These are phyloP conservation scores for Cyclospora cayetanensis DNA, from an alignment of 169 alveolate genomes.

Conservation along the genomic window DNA sequence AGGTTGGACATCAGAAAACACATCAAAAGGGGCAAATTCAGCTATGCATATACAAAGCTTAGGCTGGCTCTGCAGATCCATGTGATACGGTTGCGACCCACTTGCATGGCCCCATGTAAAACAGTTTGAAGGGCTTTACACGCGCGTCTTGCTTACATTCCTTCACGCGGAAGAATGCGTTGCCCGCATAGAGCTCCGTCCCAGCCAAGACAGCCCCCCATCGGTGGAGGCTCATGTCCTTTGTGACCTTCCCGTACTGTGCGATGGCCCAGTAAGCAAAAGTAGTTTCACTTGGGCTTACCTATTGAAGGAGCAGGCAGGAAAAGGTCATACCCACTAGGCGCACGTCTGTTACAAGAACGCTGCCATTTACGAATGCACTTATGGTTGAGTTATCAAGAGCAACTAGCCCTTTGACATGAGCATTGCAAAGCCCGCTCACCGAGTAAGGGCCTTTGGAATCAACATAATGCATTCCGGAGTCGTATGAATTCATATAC, in stretches of 20 bases:
- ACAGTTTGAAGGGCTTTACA: no score
- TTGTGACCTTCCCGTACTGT: background rate
- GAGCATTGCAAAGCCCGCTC: background rate
- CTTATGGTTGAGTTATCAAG: background rate
- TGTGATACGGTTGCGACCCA: no score
- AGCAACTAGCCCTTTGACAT: background rate
- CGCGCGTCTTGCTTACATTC: no score
- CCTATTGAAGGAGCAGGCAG: no score
- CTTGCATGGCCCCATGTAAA: no score
- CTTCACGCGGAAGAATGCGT: conserved; percentile 22
- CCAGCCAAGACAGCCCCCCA: conserved; percentile 47
- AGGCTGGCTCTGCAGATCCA: no score
- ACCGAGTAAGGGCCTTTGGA: conserved; percentile 17
- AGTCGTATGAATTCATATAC: conserved; percentile 31
- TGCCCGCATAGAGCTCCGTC: conserved; percentile 28
- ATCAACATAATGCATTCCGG: conserved; percentile 13
- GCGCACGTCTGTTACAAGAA: no score
- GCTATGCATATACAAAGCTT: no score
- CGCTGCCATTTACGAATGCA: no score
- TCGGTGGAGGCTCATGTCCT: background rate
- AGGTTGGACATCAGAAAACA: background rate
- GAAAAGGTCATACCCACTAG: no score
- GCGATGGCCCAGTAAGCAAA: conserved; percentile 60
- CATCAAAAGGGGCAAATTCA: background rate
- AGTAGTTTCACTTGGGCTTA: conserved; percentile 29